phyloP scores from a whole-genome alignment of 1,284 basidiomycete genomes.

The Ganoderma boninense region DNA sequence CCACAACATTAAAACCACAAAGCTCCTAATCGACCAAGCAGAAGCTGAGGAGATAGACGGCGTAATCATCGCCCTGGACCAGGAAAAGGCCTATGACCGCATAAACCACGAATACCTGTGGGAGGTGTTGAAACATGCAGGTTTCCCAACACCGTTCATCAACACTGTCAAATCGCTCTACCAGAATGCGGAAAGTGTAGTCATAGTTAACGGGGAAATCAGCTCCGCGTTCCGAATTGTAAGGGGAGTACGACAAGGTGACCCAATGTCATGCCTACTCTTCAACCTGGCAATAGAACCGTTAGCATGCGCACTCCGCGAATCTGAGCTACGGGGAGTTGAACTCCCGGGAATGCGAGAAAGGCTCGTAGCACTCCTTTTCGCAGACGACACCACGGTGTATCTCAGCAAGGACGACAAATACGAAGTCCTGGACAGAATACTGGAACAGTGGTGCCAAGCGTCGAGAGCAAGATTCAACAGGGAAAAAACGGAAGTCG shows the following conservation, averaged over 20 bases:
- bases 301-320: constrained; percentile 38
- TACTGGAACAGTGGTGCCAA: constrained; percentile 39
- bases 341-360: constrained; percentile 31
- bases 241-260: constrained; percentile 43
- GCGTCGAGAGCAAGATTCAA: constrained; percentile 46
- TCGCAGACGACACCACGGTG: constrained; percentile 44
- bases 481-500: constrained; percentile 42
- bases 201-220: constrained; percentile 39
- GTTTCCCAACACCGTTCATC: constrained; percentile 35
- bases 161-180: constrained; percentile 36
- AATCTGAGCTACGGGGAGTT: constrained; percentile 42
- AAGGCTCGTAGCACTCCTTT: constrained; percentile 31
- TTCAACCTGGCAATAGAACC: constrained; percentile 49
- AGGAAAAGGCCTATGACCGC: constrained; percentile 45
- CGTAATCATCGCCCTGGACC: constrained; percentile 39
- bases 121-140: constrained; percentile 29
- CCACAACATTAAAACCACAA: constrained; percentile 35
- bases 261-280: constrained; percentile 48
- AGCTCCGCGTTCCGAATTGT: constrained; percentile 35
- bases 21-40: constrained; percentile 35
- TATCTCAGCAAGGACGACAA: constrained; percentile 34
- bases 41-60: constrained; percentile 37
- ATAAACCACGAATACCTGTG: constrained; percentile 43
- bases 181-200: constrained; percentile 29
- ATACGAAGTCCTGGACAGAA: constrained; percentile 25